These are phyloP conservation scores for Ceratocystiopsis minuta DNA, from an alignment of 2,329 filamentous ascomycete genomes.

Conservation along the genomic window DNA sequence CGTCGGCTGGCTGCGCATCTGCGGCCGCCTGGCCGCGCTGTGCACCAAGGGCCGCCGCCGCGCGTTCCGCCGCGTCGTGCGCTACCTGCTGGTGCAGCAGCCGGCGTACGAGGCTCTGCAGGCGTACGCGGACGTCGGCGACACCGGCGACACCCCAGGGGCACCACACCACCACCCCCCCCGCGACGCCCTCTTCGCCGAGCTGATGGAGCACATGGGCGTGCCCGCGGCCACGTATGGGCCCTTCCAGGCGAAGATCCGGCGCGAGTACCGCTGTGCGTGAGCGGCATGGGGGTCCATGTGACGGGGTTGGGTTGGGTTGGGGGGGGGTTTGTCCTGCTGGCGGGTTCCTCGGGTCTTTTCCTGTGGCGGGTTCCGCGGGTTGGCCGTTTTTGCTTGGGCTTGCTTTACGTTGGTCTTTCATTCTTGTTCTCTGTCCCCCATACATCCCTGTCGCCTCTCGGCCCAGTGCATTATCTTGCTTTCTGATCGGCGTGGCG, in stretches of 20 bases:
- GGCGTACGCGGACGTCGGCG: background rate
- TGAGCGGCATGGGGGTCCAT: too few relatives aligned
- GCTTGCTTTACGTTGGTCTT: too few relatives aligned
- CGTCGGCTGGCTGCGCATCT: constrained; percentile 18
- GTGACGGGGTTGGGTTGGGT: too few relatives aligned
- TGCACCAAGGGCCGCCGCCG: constrained; percentile 8
- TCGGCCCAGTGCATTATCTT: too few relatives aligned
- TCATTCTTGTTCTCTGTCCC: background rate
- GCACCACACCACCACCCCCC: too few relatives aligned
- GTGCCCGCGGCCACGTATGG: constrained; percentile 1
- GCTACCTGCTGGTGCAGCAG: constrained; percentile 7
- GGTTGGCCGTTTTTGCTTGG: too few relatives aligned
- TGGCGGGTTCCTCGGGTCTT: too few relatives aligned
- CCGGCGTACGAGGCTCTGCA: constrained; percentile 1
- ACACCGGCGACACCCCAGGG: too few relatives aligned
- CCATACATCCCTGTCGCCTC: too few relatives aligned
- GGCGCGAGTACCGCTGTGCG: constrained; percentile 3
- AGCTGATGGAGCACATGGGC: constrained; percentile 6
- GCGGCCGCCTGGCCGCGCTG: constrained; percentile 15
- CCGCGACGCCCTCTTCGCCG: constrained; percentile 2
- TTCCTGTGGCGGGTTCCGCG: too few relatives aligned
- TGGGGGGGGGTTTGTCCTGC: too few relatives aligned
- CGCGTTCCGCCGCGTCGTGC: constrained; percentile 4
- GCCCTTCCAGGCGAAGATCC: constrained; percentile 9
- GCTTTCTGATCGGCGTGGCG: too few relatives aligned